These are phyloP conservation scores for Suhomyces wounanorum DNA, from an alignment of 1,139 yeast species.

Conservation along the genomic window DNA sequence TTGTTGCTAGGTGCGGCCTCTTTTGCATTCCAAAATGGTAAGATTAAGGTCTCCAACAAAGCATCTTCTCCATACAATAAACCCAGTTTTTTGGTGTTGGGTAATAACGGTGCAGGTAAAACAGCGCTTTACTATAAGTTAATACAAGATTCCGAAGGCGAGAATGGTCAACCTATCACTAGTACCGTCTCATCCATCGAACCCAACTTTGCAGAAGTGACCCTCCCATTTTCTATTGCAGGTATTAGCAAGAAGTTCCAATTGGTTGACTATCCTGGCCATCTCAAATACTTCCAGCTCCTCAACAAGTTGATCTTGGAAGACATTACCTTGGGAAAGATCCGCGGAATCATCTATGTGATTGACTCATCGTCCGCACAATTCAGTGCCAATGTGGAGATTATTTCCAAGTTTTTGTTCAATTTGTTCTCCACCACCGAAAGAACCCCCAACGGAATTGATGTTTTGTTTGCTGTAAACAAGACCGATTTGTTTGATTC, in stretches of 20 bases:
- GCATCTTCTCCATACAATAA: slow-evolving; percentile 23
- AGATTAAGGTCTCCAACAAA: slow-evolving; percentile 14
- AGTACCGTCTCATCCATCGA: slow-evolving; percentile 50
- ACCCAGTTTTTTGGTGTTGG: slow-evolving; percentile 70
- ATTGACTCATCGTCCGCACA: slow-evolving; percentile 59
- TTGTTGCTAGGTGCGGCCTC: slow-evolving; percentile 20
- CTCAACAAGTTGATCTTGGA: slow-evolving; percentile 45
- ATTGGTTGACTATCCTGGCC: slow-evolving; percentile 85
- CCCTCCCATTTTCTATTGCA: slow-evolving; percentile 38
- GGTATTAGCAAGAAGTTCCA: slow-evolving; percentile 40
- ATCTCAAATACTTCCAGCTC: slow-evolving; percentile 63
- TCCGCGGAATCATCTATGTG: slow-evolving; percentile 69
- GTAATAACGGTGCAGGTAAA: slow-evolving; percentile 75
- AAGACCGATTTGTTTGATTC: slow-evolving; percentile 84
- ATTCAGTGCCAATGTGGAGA: slow-evolving; percentile 40
- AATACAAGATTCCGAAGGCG: slow-evolving; percentile 18
- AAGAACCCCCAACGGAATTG: slow-evolving; percentile 62
- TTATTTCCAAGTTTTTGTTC: slow-evolving; percentile 56
- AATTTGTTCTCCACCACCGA: slow-evolving; percentile 61
- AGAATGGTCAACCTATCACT: slow-evolving; percentile 15
- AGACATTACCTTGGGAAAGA: slow-evolving; percentile 45
- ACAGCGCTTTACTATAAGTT: slow-evolving; percentile 58
- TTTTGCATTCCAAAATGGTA: slow-evolving; percentile 18
- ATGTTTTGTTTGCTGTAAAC: slow-evolving; percentile 75
- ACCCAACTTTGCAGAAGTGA: slow-evolving; percentile 32